A percentile compares a stretch with the other conserved stretches of the same genome.
Evolutionary conservation across 2,329 filamentous ascomycete species (phyloP).

Genomic region (Blastomyces silverae): DNA sequence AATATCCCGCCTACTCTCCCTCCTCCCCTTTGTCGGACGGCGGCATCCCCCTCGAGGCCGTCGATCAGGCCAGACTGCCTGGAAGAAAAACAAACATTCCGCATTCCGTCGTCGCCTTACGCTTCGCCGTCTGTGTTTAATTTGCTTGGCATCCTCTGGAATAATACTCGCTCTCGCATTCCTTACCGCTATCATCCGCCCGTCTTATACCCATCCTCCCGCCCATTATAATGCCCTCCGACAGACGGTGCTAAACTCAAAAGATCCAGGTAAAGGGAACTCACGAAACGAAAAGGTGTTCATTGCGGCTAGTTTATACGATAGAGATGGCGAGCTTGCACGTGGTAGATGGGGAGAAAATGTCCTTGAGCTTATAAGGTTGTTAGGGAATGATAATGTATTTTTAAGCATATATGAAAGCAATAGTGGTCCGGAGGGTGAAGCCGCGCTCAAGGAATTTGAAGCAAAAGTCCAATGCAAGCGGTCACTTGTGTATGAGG

Average conservation of each 20-base stretch:
- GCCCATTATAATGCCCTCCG: conserved; percentile 45
- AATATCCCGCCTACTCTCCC: conserved; percentile 15
- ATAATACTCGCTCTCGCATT: conserved; percentile 34
- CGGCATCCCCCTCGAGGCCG: background rate
- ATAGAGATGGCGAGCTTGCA: conserved; percentile 54
- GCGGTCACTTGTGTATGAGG: conserved; percentile 53
- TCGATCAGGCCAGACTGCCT: conserved; percentile 1
- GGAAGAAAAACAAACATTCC: conserved; percentile 1
- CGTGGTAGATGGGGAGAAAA: conserved; percentile 58
- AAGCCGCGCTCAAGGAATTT: conserved; percentile 49
- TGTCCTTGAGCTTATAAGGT: conserved; percentile 55
- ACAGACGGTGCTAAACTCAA: conserved; percentile 28
- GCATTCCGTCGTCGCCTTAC: conserved; percentile 26
- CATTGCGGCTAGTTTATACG: conserved; percentile 65
- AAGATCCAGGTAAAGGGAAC: conserved; percentile 44
- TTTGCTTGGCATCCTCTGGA: conserved; percentile 26
- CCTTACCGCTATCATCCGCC: conserved; percentile 45
- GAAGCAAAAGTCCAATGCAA: conserved; percentile 46
- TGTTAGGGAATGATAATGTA: conserved; percentile 61
- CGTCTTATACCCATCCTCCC: conserved; percentile 52
- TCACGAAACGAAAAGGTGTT: conserved; percentile 60
- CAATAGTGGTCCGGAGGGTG: conserved; percentile 54
- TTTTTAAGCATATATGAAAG: conserved; percentile 70
- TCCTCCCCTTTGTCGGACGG: conserved; percentile 5
- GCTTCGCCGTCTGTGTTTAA: conserved; percentile 30